Conservation (phyloP, 805 yeast genomes). For the Wickerhamomyces xylosicus region DNA sequence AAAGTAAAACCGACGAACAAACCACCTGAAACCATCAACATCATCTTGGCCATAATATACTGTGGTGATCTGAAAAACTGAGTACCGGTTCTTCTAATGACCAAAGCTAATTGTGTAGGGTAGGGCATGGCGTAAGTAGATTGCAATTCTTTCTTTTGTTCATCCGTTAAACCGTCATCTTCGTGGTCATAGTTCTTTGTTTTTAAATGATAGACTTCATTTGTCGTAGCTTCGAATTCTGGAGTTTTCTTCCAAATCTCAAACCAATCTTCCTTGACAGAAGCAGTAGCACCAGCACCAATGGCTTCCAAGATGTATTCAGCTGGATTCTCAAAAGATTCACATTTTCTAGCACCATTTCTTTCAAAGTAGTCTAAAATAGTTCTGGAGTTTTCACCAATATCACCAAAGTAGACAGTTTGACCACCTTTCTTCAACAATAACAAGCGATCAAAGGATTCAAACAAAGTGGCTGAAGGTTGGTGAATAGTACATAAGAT, state of each 20-base stretch:
- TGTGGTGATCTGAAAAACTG: conserved; percentile 49
- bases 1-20: conserved; percentile 67
- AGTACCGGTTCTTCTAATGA: conserved; percentile 28
- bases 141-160: conserved; percentile 1
- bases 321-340: neutral
- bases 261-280: neutral
- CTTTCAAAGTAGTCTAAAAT: neutral
- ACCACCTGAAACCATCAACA: conserved; percentile 40
- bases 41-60: conserved; percentile 50
- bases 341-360: neutral
- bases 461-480: conserved; percentile 60
- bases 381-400: neutral
- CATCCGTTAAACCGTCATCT: neutral
- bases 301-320: neutral
- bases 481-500: conserved; percentile 76
- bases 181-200: conserved; percentile 5
- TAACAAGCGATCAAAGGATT: conserved; percentile 64
- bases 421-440: conserved; percentile 22
- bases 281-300: neutral
- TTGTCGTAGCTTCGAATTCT: conserved; percentile 20
- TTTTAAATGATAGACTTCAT: conserved; percentile 22
- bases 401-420: neutral
- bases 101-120: conserved; percentile 29
- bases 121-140: conserved; percentile 26
- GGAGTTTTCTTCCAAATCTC: conserved; percentile 16